Base-by-base conservation (phyloP, 345 rosid genomes). In the Citrus unshiu region DNA sequence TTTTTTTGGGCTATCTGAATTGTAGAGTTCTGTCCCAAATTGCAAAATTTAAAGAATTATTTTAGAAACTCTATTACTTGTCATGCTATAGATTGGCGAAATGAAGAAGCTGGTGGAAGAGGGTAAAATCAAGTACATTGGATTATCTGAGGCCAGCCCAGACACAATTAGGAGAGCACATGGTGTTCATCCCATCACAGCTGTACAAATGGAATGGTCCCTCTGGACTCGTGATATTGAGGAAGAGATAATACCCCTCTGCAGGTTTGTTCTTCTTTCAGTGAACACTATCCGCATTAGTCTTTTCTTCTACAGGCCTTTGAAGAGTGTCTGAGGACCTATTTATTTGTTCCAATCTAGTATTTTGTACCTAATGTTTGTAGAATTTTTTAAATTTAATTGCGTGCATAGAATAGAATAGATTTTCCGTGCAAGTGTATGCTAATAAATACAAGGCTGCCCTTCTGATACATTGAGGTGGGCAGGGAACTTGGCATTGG, bases 151-250 rank as follows among this genome's bases (percentile, higher is more conserved):
- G 80, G 89, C 90, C 51, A 87, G 87, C 74, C 86, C 90, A 0
- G 91, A 86, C 72, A 90, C 94, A 35, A 89, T 90, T 64, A 80
- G 89, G 79, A 87, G 94, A 24, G 94, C 92, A 4, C 88, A 89
- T 61, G 89, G 85, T n/a, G 90, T 90, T 84, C 92, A 90, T 81
- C 94, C 90, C 22, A 84, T 90, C 78, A 82, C 90, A 16, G 92
- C 92, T 24, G 30, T 90, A 16, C 94, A 90, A 76, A 86, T 90
- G 89, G 94, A 90, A 68, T 90, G 92, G 92, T 87, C 91, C 2
- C 87, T 87, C 37, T 90, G 93, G 92, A 82, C 88, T 68, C 94
- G 91, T 57, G 92, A 90, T 6, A 85, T 87, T 13, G 91, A 90
- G 82, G 87, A 89, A 73, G 88, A 87, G 69, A 88, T 89, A 35